Evolutionary conservation across 495 filamentous ascomycete species (phyloP).

Genomic region (Penicillium mononematosum): DNA sequence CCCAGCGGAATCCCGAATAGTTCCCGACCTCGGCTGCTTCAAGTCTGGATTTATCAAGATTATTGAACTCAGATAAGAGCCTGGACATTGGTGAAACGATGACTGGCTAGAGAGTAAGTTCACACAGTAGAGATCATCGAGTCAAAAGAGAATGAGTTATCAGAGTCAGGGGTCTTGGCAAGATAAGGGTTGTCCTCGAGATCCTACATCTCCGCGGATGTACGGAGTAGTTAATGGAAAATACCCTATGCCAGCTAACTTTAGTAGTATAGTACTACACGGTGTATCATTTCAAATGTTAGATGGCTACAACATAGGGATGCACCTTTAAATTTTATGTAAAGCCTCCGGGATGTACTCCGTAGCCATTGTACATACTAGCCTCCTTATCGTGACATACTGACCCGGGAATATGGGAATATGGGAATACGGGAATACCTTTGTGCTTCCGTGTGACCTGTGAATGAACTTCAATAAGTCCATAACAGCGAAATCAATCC

Average conservation of each 20-base stretch:
- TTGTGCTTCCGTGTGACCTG: neutral
- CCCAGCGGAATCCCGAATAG: neutral
- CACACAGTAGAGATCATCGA: neutral
- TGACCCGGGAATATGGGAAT: neutral
- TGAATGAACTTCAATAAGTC: no score
- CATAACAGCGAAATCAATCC: neutral
- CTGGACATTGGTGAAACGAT: neutral
- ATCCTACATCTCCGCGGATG: slow-evolving; percentile 5
- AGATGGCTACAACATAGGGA: neutral
- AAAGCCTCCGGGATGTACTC: no score
- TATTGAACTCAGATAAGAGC: slow-evolving; percentile 8
- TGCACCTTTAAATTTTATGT: no score
- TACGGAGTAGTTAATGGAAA: neutral
- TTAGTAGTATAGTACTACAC: no score
- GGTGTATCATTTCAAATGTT: no score
- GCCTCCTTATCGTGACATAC: neutral
- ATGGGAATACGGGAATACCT: neutral
- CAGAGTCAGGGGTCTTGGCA: slow-evolving; percentile 6
- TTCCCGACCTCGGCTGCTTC: neutral
- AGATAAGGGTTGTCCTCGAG: slow-evolving; percentile 12
- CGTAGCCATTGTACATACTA: no score
- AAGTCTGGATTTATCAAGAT: neutral
- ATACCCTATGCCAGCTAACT: neutral
- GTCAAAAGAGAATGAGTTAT: slow-evolving; percentile 7
- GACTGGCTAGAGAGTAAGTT: slow-evolving; percentile 12